These are phyloP conservation scores for Suhomyces bolitotheri DNA, from an alignment of 1,139 yeast genomes.

Conservation along the genomic window DNA sequence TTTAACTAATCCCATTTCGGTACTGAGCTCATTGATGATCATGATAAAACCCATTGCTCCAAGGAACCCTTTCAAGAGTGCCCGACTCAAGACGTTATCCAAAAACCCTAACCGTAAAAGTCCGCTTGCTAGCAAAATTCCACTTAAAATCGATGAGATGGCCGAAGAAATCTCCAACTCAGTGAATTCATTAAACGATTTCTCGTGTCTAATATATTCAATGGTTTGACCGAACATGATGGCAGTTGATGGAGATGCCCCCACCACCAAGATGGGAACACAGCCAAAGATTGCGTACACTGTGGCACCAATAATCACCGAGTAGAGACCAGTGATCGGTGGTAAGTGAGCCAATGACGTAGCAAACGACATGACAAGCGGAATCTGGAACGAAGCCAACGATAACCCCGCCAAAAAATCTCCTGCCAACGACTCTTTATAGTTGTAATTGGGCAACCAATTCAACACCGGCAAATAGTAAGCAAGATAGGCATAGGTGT, in stretches of 20 bases:
- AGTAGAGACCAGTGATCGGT: slow-evolving; percentile 33
- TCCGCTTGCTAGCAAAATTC: slow-evolving; percentile 30
- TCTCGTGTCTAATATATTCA: slow-evolving; percentile 22
- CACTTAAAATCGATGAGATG: slow-evolving; percentile 28
- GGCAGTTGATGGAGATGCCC: slow-evolving; percentile 38
- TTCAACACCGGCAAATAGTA: slow-evolving; percentile 35
- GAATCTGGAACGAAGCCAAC: slow-evolving; percentile 36
- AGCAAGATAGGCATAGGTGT: slow-evolving; percentile 29
- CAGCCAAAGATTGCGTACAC: slow-evolving; percentile 34
- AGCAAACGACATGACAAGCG: slow-evolving; percentile 38
- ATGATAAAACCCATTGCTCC: slow-evolving; percentile 40
- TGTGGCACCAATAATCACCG: slow-evolving; percentile 30
- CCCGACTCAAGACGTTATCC: slow-evolving; percentile 33
- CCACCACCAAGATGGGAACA: slow-evolving; percentile 37
- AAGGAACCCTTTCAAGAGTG: slow-evolving; percentile 35
- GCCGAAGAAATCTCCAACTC: slow-evolving; percentile 29
- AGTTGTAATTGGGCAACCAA: slow-evolving; percentile 33
- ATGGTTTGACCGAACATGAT: slow-evolving; percentile 34
- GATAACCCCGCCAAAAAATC: slow-evolving; percentile 37
- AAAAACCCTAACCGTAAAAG: slow-evolving; percentile 33
- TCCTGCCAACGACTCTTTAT: slow-evolving; percentile 21
- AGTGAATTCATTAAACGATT: slow-evolving; percentile 17
- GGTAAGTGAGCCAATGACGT: slow-evolving; percentile 36
- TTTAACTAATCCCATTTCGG: slow-evolving; percentile 30
- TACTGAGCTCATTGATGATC: slow-evolving; percentile 33